Base-by-base conservation (phyloP, 177 flowering plant species). In the Vitis hybrid region DNA sequence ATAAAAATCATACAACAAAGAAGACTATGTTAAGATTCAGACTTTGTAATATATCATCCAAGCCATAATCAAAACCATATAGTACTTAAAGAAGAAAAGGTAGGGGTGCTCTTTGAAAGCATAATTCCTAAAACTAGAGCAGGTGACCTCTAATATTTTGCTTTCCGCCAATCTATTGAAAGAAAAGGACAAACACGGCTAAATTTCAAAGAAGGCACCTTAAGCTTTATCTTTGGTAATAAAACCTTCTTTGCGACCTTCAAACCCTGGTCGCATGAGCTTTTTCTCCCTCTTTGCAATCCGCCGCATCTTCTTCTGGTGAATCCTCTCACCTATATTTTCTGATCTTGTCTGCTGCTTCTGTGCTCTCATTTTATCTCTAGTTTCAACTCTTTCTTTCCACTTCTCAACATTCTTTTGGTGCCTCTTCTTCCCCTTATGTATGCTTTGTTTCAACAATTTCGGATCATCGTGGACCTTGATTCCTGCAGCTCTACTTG, bases 211-310 rank as follows among this genome's bases (percentile, higher is more conserved):
- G 50, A 3, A 48, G 6, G 9, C 52, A 66, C 54, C 67, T 68
- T 56, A 59, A 32, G 58, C 56, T 71, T 70, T 64, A 34, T 40
- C 71, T 55, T 72, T 76, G 76, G 84, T 93, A 63, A 94, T 83
- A 58, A 76, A 90, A 3, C 96, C 93, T 21, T 88, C 87, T 74
- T 88, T 90, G 50, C 92, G 88, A 40, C 97, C 96, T 77, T 93
- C 97, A 62, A 89, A 94, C 11, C 96, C 98, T 0, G 97, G 94
- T 34, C 97, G 83, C 90, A 91, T 77, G 12, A 92, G 90, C 83
- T 94, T 92, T 76, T 92, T 92, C 83, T 94, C 97, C 51, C 98
- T 81, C 77, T 89, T 94, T 5, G 83, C 94, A 75, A 94, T 92
- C 70, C 77, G 72, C 67, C 87, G 77, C 85, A 66, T 76, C 81